Evolutionary conservation across 1,284 basidiomycete genomes (phyloP), one percentile per base, ranked within the genome.

Genomic region (Polyporus tsugae): DNA sequence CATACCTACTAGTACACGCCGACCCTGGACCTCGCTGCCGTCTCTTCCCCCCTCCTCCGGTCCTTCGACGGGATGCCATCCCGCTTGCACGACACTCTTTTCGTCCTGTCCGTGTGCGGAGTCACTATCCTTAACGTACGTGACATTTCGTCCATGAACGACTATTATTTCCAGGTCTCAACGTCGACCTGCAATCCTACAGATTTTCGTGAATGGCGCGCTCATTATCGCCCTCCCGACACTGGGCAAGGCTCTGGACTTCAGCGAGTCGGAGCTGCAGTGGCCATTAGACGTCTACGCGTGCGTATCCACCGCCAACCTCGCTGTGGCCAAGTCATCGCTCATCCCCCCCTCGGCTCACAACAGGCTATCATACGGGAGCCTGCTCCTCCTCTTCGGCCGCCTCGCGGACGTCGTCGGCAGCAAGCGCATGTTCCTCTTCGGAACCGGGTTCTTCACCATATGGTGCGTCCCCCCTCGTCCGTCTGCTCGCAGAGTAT

Each of bases 201-300:
- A 82, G 76, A 76, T 79, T 17, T 84, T 84, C 69, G 69, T 83
- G 10, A 78, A 75, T 36, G 84, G 84, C 15, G 82, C 81, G 4
- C 74, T 83, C 36, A 82, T 82, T 6, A 80, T 84, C 22, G 80
- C 82, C 2, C 75, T 85, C 36, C 83, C 84, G 6, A 82, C 82
- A 1, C 82, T 85, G 35, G 82, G 82, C 25, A 77, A 75, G 63
- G 79, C 81, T 53, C 69, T 84, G 15, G 68, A 77, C 44, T 80
- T 83, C 70, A 74, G 69, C 57, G 76, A 82, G 64, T 72, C 78
- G 17, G 76, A 82, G 58, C 73, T 84, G 6, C 80, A 82, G 68
- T 85, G 84, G 84, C 82, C 83, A 0, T 64, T 84, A 1, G 80
- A 81, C 60, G 80, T 84, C 38, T 82, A 81, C 68, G 72, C 79